Evolutionary conservation across 352 stramenopile genomes (phyloP), one percentile per base, ranked within the genome.

Genomic region (Phytopythium oedochilum): DNA sequence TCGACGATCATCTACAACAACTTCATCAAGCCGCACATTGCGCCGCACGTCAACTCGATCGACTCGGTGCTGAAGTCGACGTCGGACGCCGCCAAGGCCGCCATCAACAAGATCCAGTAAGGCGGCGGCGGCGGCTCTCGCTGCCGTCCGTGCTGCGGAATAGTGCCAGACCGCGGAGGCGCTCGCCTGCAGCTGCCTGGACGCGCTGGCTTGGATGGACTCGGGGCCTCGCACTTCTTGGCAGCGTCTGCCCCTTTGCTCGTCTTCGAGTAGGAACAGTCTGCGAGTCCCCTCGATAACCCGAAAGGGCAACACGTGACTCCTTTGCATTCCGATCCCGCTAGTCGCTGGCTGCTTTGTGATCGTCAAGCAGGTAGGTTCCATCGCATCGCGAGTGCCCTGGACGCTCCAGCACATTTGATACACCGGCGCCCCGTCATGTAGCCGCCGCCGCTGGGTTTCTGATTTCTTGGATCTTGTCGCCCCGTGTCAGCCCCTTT

Each of bases 11-110:
- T 94, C 63, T 94, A 94, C 74, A 74, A 86, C 61, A 68, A 61
- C n/a, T 39, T 90, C 25, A 85, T 94, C 60, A 92, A 94, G 75
- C 84, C 84, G 47, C 83, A 94, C 70, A 66, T 94, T 52, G 70
- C 72, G 23, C 78, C 80, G 25, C 82, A 94, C 67, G 70, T 94
- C 25, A 59, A 61, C 36, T 59, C 76, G 59, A 82, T 92, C 36
- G 79, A 94, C 64, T 69, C 73, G 28, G 78, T 74, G 23, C 66
- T 90, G 25, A 79, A 85, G 64, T 70, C 71, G 39, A 73, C 70
- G 5, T 63, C 76, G 53, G 70, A 86, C 9, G 70, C 70, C 28
- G 63, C 75, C 55, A 88, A 86, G 70, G 60, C 68, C 18, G 45
- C 75, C 38, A 68, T 64, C 22, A 63, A 71, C 55, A 88, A 87